phyloP scores from a whole-genome alignment of 768 basidiomycete genomes.

The Macrolepiota albuminosa region DNA sequence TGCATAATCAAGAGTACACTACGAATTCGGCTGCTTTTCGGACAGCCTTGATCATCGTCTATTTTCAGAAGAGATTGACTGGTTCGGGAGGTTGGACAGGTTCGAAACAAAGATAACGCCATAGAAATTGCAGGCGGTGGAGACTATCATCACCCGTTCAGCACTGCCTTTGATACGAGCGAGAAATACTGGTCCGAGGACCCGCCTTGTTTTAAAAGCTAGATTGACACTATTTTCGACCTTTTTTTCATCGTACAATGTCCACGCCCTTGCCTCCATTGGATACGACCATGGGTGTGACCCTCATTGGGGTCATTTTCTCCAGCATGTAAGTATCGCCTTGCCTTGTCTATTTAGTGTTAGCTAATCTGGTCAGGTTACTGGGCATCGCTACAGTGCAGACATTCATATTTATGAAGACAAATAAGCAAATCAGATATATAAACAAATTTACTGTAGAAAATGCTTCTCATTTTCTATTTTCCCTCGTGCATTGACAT shows the following conservation, averaged over 20 bases:
- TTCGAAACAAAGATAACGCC: too few species aligned
- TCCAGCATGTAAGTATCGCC: neutral
- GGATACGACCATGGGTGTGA: neutral
- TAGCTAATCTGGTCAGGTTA: neutral
- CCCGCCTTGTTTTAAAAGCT: too few species aligned
- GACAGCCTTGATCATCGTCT: too few species aligned
- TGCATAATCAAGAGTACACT: too few species aligned
- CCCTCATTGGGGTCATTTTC: neutral
- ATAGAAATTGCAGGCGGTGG: too few species aligned
- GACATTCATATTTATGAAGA: neutral
- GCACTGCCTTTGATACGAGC: too few species aligned
- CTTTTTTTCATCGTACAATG: neutral
- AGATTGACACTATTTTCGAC: too few species aligned
- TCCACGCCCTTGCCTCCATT: neutral
- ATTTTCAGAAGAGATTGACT: too few species aligned
- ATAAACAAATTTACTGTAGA: neutral
- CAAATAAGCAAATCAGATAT: neutral
- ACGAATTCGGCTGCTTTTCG: too few species aligned
- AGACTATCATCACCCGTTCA: too few species aligned
- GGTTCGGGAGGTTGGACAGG: too few species aligned
- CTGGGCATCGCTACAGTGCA: neutral
- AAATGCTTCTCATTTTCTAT: neutral
- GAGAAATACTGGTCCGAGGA: too few species aligned
- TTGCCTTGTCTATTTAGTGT: neutral
- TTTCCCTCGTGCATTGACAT: neutral